These are phyloP conservation scores for Leccinellum rugosiceps DNA, from an alignment of 768 basidiomycete species.

Conservation along the genomic window DNA sequence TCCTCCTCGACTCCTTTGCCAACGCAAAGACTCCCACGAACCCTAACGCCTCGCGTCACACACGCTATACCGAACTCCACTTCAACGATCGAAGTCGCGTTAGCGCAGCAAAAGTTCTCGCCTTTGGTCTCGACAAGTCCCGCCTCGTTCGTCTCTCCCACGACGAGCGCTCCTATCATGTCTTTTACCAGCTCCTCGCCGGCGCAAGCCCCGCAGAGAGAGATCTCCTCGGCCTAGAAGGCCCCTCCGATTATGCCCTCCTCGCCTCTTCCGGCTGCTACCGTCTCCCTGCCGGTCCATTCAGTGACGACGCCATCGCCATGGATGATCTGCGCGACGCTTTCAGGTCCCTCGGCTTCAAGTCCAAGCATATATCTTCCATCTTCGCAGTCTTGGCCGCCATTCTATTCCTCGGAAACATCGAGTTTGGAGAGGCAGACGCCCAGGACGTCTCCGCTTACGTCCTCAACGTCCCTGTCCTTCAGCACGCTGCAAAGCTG, in stretches of 20 bases:
- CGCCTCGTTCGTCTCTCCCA: constrained; percentile 49
- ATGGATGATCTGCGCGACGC: constrained; percentile 58
- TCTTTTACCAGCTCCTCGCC: constrained; percentile 64
- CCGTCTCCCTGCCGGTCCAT: constrained; percentile 59
- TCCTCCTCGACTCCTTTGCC: constrained; percentile 62
- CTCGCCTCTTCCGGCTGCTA: constrained; percentile 60
- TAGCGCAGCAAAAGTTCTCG: constrained; percentile 52
- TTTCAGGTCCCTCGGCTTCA: constrained; percentile 57
- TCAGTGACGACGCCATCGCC: constrained; percentile 56
- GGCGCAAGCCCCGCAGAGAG: constrained; percentile 55
- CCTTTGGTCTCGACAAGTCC: constrained; percentile 64
- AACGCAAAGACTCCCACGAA: constrained; percentile 62
- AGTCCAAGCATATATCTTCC: constrained; percentile 52
- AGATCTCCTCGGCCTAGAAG: constrained; percentile 51
- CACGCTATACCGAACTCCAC: constrained; percentile 58
- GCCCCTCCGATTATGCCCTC: constrained; percentile 55
- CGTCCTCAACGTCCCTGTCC: constrained; percentile 42
- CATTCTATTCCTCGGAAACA: constrained; percentile 55
- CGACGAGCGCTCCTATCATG: constrained; percentile 63
- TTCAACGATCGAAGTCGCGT: constrained; percentile 57
- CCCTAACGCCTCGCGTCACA: constrained; percentile 61
- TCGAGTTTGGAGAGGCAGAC: constrained; percentile 55
- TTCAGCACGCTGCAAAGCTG: constrained; percentile 47
- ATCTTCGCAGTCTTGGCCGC: constrained; percentile 53
- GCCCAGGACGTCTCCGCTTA: constrained; percentile 53